A percentile compares a stretch with the other conserved stretches of the same genome.
Conservation (phyloP, 495 filamentous ascomycete genomes). For the Tuber melanosporum region DNA sequence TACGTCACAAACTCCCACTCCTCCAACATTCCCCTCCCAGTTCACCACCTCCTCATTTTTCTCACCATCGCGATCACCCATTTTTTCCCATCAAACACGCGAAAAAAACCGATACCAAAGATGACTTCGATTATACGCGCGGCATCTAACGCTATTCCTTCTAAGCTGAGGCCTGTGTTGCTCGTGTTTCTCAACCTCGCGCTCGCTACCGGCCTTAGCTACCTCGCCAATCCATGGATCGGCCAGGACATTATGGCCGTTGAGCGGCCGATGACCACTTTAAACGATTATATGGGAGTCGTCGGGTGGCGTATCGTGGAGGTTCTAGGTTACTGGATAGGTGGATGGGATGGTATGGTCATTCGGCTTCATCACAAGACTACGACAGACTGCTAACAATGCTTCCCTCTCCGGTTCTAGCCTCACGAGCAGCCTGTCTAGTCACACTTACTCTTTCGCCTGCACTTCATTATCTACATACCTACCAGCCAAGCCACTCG, state of each 20-base stretch:
- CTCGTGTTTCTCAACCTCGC: constrained; percentile 29
- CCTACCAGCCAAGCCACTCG: constrained; percentile 36
- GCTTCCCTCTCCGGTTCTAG: constrained; percentile 5
- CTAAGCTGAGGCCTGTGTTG: constrained; percentile 33
- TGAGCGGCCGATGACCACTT: constrained; percentile 31
- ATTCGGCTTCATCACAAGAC: background rate
- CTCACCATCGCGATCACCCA: background rate
- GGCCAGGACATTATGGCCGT: constrained; percentile 28
- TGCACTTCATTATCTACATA: constrained; percentile 36
- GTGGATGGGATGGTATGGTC: constrained; percentile 39
- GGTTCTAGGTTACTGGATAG: constrained; percentile 35
- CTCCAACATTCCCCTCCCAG: constrained; percentile 1
- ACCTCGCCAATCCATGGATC: constrained; percentile 40
- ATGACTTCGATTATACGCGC: constrained; percentile 32
- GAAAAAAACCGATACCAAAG: background rate
- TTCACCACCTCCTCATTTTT: constrained; percentile 7
- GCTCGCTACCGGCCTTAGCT: constrained; percentile 29
- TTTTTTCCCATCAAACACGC: background rate
- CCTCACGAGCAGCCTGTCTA: constrained; percentile 37
- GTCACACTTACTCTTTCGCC: constrained; percentile 35
- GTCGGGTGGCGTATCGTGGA: constrained; percentile 36
- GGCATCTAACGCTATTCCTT: constrained; percentile 36
- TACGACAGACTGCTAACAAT: constrained; percentile 6
- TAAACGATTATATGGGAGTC: constrained; percentile 29
- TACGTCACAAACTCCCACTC: background rate